Conservation (phyloP, 2,329 filamentous ascomycete species). For the Capronia americana region DNA sequence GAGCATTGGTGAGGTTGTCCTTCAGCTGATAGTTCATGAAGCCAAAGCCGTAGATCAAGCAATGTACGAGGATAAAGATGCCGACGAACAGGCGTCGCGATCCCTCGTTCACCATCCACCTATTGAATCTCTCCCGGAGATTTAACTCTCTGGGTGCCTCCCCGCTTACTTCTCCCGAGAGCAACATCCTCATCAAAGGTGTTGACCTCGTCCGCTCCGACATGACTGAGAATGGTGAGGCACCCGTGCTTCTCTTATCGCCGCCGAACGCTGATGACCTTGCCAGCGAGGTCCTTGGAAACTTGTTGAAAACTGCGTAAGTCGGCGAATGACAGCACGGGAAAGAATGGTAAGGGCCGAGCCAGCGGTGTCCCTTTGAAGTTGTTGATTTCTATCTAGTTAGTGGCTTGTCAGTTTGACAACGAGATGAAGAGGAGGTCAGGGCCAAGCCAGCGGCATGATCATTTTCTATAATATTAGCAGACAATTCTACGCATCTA, state of each 20-base stretch:
- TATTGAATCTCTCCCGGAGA: constrained; percentile 74
- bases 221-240: constrained; percentile 30
- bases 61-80: constrained; percentile 74
- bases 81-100: constrained; percentile 82
- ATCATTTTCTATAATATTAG: not conserved
- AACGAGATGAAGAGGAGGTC: not conserved
- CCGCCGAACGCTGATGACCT: constrained; percentile 19
- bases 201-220: constrained; percentile 79
- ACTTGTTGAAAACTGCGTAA: not conserved
- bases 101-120: constrained; percentile 90
- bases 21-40: constrained; percentile 81
- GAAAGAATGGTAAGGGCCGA: not conserved
- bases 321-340: not conserved
- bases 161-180: constrained; percentile 81
- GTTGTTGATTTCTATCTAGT: not conserved
- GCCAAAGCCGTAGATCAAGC: constrained; percentile 78
- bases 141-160: constrained; percentile 73
- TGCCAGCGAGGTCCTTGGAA: constrained; percentile 34
- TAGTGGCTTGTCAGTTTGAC: not conserved
- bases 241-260: not conserved
- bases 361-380: not conserved
- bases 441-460: not conserved
- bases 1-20: constrained; percentile 70
- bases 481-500: not conserved
- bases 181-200: constrained; percentile 78